These are phyloP conservation scores for Boletus semigastroideus DNA, from an alignment of 1,284 basidiomycete genomes.

Conservation along the genomic window DNA sequence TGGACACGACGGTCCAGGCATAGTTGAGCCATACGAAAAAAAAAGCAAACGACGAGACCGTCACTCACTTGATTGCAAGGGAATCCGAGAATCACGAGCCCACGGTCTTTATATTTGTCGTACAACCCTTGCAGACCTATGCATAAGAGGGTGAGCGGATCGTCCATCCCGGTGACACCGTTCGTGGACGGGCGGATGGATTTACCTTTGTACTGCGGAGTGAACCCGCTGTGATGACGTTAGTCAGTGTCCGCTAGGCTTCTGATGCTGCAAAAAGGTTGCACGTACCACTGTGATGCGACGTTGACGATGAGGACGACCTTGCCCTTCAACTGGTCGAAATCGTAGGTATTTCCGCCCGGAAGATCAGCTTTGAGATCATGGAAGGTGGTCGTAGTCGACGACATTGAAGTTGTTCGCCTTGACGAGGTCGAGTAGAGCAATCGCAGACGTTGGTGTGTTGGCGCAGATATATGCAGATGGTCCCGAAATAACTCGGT, in stretches of 20 bases:
- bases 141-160: not conserved
- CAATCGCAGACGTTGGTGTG: conserved; percentile 9
- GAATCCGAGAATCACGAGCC: conserved; percentile 82
- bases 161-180: not conserved
- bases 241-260: not conserved
- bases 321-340: conserved; percentile 71
- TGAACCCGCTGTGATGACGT: conserved; percentile 65
- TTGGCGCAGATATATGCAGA: not conserved
- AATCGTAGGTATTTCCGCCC: conserved; percentile 53
- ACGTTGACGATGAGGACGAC: conserved; percentile 74
- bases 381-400: conserved; percentile 48
- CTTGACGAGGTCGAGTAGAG: conserved; percentile 15
- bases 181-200: not conserved
- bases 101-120: conserved; percentile 80
- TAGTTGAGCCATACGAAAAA: not conserved
- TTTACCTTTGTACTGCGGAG: conserved; percentile 80
- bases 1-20: conserved; percentile 24
- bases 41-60: not conserved
- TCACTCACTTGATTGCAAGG: conserved; percentile 85
- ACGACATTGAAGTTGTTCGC: conserved; percentile 19
- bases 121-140: conserved; percentile 78
- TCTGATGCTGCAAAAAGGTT: not conserved
- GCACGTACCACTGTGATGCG: conserved; percentile 66
- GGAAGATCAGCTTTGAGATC: conserved; percentile 63
- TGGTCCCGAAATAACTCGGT: not conserved